phyloP scores from a whole-genome alignment of 257 asterid genomes.

The Rubia yunnanensis region DNA sequence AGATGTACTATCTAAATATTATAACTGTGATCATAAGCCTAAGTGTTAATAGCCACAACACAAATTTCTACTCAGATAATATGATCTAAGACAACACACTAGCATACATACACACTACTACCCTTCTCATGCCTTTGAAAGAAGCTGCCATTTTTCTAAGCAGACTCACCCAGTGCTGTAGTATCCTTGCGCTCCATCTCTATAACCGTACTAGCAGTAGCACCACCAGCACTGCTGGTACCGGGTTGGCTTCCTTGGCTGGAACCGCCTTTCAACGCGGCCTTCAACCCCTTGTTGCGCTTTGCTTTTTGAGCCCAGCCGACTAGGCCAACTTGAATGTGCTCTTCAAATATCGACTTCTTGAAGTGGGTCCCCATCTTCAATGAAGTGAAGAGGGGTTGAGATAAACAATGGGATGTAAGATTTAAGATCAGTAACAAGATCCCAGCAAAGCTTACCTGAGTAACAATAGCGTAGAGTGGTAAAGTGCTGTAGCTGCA shows the following conservation, averaged over 20 bases:
- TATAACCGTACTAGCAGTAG: slow-evolving; percentile 18
- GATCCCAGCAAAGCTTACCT: slow-evolving; percentile 34
- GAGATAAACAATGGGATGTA: background rate
- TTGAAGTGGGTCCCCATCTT: slow-evolving; percentile 97
- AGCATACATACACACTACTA: too few relatives aligned
- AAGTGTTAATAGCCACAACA: too few relatives aligned
- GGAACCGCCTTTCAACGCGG: slow-evolving; percentile 18
- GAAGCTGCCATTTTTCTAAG: background rate
- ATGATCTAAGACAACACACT: background rate
- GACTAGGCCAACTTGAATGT: slow-evolving; percentile 71
- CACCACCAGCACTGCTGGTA: slow-evolving; percentile 14
- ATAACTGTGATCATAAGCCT: too few relatives aligned
- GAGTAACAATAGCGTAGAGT: slow-evolving; percentile 85
- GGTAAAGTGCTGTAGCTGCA: slow-evolving; percentile 97
- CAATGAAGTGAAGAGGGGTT: background rate
- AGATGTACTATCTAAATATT: too few relatives aligned
- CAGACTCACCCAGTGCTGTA: background rate
- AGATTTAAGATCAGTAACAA: background rate
- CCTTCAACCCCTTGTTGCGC: slow-evolving; percentile 46
- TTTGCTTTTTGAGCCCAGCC: slow-evolving; percentile 89
- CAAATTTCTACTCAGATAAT: background rate
- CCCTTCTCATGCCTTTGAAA: too few relatives aligned
- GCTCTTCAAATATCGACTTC: slow-evolving; percentile 86
- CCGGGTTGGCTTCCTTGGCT: slow-evolving; percentile 30
- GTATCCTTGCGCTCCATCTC: slow-evolving; percentile 42